Percentiles rank a stretch among this genome's conserved stretches.
Conservation (phyloP, 2,329 filamentous ascomycete genomes). For the Tolypocladium tundrense region DNA sequence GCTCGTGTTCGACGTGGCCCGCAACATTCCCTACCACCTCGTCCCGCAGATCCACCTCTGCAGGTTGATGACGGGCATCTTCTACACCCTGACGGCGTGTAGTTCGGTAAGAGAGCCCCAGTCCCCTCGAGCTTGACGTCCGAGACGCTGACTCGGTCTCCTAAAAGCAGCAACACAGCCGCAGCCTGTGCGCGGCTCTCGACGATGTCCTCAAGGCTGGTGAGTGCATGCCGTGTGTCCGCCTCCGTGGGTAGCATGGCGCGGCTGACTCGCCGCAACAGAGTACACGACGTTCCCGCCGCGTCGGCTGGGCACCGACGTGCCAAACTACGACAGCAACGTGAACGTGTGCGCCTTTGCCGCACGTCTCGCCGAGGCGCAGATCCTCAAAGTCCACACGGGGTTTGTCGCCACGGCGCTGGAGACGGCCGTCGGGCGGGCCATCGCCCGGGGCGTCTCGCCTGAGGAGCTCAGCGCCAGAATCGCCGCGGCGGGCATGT, state of each 20-base stretch:
- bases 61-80: neutral
- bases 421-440: neutral
- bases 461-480: neutral
- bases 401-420: neutral
- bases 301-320: neutral
- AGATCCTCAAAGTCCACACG: neutral
- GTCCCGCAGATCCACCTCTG: neutral
- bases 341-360: neutral
- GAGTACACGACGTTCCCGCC: neutral
- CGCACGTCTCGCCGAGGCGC: neutral
- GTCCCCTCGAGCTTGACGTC: neutral
- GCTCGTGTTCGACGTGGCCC: neutral
- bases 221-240: neutral
- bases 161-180: neutral
- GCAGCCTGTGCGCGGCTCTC: neutral
- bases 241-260: neutral
- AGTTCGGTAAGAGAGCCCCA: neutral
- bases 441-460: neutral
- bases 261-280: neutral
- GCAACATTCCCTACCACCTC: neutral
- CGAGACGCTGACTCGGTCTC: neutral
- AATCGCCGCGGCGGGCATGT: neutral
- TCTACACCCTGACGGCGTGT: neutral
- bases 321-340: neutral
- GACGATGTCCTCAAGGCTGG: neutral